Conservation (phyloP, 768 basidiomycete genomes). For the Neoboletus subvelutipes region DNA sequence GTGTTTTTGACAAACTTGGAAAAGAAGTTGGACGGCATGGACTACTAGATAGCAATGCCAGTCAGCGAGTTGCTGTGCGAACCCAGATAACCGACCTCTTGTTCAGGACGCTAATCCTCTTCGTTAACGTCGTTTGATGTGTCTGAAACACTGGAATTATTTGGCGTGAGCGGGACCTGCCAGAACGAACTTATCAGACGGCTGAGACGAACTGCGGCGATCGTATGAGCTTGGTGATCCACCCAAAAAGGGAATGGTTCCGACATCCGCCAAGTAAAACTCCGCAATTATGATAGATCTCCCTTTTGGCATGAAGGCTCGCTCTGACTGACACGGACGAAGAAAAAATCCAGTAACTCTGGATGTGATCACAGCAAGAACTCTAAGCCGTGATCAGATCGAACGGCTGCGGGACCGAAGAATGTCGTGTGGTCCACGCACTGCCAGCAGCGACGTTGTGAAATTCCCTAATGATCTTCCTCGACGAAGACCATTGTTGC, state of each 20-base stretch:
- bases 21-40: constrained; percentile 32
- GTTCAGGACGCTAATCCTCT: neutral
- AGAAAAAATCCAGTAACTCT: no score
- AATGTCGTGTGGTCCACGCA: neutral
- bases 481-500: neutral
- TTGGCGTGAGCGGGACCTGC: neutral
- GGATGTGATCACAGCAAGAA: neutral
- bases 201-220: neutral
- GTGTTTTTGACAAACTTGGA: constrained; percentile 32
- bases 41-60: neutral
- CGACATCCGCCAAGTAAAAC: neutral
- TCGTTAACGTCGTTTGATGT: neutral
- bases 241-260: constrained; percentile 1
- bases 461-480: neutral
- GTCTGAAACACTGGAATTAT: neutral
- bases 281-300: no score
- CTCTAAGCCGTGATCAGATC: neutral
- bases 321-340: neutral
- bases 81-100: constrained; percentile 1
- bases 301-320: no score
- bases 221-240: constrained; percentile 1
- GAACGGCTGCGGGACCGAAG: neutral
- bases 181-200: neutral
- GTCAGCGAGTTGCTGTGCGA: neutral
- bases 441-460: neutral